Base-by-base conservation (phyloP, 2,329 filamentous ascomycete species). In the Fusarium sp. region DNA sequence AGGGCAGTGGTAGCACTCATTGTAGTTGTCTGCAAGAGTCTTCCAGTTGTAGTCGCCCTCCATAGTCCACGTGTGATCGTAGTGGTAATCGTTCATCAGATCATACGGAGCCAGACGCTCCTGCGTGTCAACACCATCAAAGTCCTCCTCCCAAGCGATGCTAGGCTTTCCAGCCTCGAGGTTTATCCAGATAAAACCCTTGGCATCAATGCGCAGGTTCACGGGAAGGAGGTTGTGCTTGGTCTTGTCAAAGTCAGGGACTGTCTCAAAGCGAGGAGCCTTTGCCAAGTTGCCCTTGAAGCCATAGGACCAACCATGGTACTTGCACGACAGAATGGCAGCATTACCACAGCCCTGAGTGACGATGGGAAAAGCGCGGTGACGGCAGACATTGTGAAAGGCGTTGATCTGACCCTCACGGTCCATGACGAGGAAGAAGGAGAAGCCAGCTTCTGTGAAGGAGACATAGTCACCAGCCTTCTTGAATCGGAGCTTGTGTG, bases 1-100 rank as follows among this genome's bases (percentile, higher is more conserved):
- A 22, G 86, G 84, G 80, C 89, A 91, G 80, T 91, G 89, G 72
- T 91, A 92, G 75, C 89, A 91, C 78, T 72, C 89, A 73, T 92
- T 91, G 82, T 90, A 92, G 80, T 91, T 91, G 74, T 91, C 89
- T 6, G 85, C 85, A 11, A 89, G 79, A 11, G 86, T 86, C 80
- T 90, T 90, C 88, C 88, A 90, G 79, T 90, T 90, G 75, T 86
- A 88, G 22, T 85, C 83, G 0, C 85, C 86, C 33, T 87, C 83
- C 84, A 88, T 86, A 61, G 87, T 84, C 86, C 87, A 90, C 17
- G 80, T 79, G 74, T 90, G 87, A 71, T 90, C 87, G 69, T 89
- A 90, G n/a, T 81, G 75, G 76, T 89, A 91, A 38, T 88, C 80
- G 0, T 36, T 49, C 7, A 85, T 87, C 8, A 57, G 53, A 8